A percentile compares a stretch with the other conserved stretches of the same genome.
Evolutionary conservation across 768 basidiomycete genomes (phyloP).

Genomic region (Pleurotus ostreatus): DNA sequence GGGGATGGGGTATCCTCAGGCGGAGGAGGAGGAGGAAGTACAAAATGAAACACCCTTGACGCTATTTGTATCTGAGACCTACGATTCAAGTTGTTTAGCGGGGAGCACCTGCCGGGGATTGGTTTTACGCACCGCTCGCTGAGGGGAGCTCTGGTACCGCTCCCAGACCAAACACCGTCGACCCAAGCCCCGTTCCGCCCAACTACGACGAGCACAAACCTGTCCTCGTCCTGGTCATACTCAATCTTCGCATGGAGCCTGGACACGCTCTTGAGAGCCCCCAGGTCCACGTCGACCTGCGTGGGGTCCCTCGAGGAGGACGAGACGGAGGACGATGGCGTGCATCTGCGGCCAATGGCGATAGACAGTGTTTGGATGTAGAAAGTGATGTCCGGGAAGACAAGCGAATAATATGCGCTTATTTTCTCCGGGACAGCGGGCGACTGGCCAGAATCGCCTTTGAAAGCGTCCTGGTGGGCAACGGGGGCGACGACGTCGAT

Average conservation of each 20-base stretch:
- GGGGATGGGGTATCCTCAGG: slow-evolving; percentile 81
- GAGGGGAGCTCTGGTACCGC: slow-evolving; percentile 82
- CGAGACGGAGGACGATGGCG: slow-evolving; percentile 46
- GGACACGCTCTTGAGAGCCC: slow-evolving; percentile 96
- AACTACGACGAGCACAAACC: slow-evolving; percentile 84
- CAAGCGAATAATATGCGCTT: slow-evolving; percentile 89
- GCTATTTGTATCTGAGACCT: slow-evolving; percentile 97
- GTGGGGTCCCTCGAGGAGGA: slow-evolving; percentile 54
- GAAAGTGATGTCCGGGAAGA: slow-evolving; percentile 93
- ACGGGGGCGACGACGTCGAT: not conserved
- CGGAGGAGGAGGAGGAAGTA: slow-evolving; percentile 83
- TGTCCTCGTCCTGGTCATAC: slow-evolving; percentile 85
- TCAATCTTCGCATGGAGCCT: slow-evolving; percentile 93
- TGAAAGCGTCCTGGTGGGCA: not conserved
- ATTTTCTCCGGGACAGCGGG: slow-evolving; percentile 66
- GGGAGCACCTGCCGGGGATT: slow-evolving; percentile 4
- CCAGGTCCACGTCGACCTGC: slow-evolving; percentile 86
- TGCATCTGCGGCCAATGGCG: slow-evolving; percentile 89
- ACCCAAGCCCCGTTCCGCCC: slow-evolving; percentile 99
- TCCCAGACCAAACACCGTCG: slow-evolving; percentile 92
- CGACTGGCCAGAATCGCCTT: slow-evolving; percentile 18
- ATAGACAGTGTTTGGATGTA: slow-evolving; percentile 95
- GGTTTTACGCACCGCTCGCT: slow-evolving; percentile 61
- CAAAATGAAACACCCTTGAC: slow-evolving; percentile 94
- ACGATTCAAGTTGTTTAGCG: slow-evolving; percentile 10